These are phyloP conservation scores for Amoeboaphelidium protococcarum DNA, from an alignment of 371 early-diverging fungal species.

Conservation along the genomic window DNA sequence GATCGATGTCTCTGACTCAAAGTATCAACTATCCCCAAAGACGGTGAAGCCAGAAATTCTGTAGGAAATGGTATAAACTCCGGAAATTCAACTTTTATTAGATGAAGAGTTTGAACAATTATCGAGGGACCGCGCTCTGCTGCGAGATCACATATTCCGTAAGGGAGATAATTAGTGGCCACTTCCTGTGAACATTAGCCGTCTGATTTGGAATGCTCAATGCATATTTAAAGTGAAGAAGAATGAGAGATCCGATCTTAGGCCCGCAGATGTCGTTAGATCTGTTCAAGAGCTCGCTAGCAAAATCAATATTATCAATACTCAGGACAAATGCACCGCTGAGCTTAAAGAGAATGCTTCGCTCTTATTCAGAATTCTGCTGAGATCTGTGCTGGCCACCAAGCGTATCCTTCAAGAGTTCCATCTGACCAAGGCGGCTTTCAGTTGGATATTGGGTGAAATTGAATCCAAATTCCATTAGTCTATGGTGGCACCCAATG, in stretches of 20 bases:
- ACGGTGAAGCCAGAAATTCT: constrained; percentile 9
- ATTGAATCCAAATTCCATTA: constrained; percentile 68
- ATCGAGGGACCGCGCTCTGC: constrained; percentile 31
- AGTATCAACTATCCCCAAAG: constrained; percentile 20
- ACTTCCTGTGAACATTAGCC: constrained; percentile 65
- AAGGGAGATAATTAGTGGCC: constrained; percentile 48
- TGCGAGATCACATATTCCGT: constrained; percentile 46
- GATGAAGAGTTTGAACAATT: constrained; percentile 60
- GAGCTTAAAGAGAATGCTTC: constrained; percentile 83
- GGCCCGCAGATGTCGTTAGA: constrained; percentile 55
- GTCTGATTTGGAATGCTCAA: constrained; percentile 72
- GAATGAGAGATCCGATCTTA: constrained; percentile 49
- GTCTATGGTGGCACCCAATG: constrained; percentile 80
- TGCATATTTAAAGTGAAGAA: constrained; percentile 59
- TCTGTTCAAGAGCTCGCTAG: constrained; percentile 38
- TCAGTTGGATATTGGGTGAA: constrained; percentile 84
- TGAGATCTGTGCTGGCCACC: constrained; percentile 55
- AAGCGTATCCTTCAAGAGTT: constrained; percentile 72
- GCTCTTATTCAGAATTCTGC: constrained; percentile 52
- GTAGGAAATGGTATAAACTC: constrained; percentile 12
- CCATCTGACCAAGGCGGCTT: constrained; percentile 57
- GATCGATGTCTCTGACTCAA: constrained; percentile 37
- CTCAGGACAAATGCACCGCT: constrained; percentile 45
- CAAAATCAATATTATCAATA: constrained; percentile 47
- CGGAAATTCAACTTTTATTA: constrained; percentile 31